Evolutionary conservation across 2,329 filamentous ascomycete species (phyloP).

Genomic region (Fusarium tjaetaba): DNA sequence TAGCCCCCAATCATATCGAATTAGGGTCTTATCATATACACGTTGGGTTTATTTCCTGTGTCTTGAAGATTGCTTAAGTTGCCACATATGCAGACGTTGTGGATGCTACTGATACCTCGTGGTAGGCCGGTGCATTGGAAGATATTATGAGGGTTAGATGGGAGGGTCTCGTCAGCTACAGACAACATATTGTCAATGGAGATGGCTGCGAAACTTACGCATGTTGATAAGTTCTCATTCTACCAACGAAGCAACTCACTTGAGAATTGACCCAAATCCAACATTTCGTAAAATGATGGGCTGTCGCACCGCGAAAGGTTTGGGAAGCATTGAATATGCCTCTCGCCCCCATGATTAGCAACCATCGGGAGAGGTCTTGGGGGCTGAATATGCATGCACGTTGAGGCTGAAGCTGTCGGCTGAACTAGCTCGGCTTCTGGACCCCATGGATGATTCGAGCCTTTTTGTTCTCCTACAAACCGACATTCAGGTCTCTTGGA

Average conservation of each 20-base stretch:
- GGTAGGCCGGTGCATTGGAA: not conserved
- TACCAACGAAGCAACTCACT: not conserved
- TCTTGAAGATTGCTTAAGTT: not conserved
- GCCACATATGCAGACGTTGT: not conserved
- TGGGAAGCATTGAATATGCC: not conserved
- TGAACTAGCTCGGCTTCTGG: not conserved
- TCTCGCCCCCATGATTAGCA: not conserved
- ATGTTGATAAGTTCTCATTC: not conserved
- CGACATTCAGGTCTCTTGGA: rapidly evolving
- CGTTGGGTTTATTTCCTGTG: not conserved
- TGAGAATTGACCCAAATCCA: too few species aligned
- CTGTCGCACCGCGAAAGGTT: not conserved
- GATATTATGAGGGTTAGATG: too few species aligned
- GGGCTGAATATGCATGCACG: not conserved
- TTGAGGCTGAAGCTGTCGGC: not conserved
- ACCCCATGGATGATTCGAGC: not conserved
- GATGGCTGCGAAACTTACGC: not conserved
- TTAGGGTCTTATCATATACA: not conserved
- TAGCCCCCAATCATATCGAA: not conserved
- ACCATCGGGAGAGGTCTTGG: not conserved
- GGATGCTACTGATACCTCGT: not conserved
- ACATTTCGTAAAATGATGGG: not conserved
- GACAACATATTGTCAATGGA: not conserved
- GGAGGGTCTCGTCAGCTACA: not conserved
- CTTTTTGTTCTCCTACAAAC: rapidly evolving